Conservation (phyloP, 2,329 filamentous ascomycete genomes). For the Cladorrhinum sp. region DNA sequence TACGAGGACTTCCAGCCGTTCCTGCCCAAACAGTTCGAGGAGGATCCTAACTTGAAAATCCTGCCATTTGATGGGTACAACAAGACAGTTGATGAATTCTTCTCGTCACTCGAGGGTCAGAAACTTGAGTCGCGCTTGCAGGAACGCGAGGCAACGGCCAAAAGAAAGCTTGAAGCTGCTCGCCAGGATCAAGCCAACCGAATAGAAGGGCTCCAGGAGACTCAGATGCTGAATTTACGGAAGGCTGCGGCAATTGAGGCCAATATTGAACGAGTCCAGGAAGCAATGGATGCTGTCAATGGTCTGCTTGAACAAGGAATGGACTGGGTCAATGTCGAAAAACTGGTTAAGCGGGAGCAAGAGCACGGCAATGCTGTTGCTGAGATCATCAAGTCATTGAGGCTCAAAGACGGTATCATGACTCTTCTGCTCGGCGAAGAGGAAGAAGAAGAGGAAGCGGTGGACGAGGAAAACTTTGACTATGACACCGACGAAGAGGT, state of each 20-base stretch:
- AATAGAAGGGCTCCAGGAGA: slow-evolving; percentile 77
- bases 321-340: slow-evolving; percentile 93
- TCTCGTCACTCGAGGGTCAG: slow-evolving; percentile 92
- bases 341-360: slow-evolving; percentile 84
- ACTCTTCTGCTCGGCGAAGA: slow-evolving; percentile 76
- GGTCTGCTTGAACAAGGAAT: slow-evolving; percentile 89
- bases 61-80: slow-evolving; percentile 84
- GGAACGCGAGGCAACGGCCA: slow-evolving; percentile 78
- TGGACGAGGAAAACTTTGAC: slow-evolving; percentile 43
- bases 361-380: slow-evolving; percentile 79
- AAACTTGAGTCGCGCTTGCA: slow-evolving; percentile 79
- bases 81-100: slow-evolving; percentile 92
- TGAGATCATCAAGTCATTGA: slow-evolving; percentile 81
- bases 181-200: slow-evolving; percentile 79
- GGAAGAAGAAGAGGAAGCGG: slow-evolving; percentile 55
- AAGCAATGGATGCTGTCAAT: slow-evolving; percentile 89
- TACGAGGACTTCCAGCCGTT: slow-evolving; percentile 98
- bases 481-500: slow-evolving; percentile 65
- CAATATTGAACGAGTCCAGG: slow-evolving; percentile 86
- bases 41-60: slow-evolving; percentile 62
- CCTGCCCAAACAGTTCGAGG: slow-evolving; percentile 73
- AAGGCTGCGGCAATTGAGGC: slow-evolving; percentile 90
- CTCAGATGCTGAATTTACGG: slow-evolving; percentile 76
- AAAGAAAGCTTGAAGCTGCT: slow-evolving; percentile 81
- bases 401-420: slow-evolving; percentile 84